phyloP scores from a whole-genome alignment of 2,329 filamentous ascomycete genomes.

The Geosmithia morbida region DNA sequence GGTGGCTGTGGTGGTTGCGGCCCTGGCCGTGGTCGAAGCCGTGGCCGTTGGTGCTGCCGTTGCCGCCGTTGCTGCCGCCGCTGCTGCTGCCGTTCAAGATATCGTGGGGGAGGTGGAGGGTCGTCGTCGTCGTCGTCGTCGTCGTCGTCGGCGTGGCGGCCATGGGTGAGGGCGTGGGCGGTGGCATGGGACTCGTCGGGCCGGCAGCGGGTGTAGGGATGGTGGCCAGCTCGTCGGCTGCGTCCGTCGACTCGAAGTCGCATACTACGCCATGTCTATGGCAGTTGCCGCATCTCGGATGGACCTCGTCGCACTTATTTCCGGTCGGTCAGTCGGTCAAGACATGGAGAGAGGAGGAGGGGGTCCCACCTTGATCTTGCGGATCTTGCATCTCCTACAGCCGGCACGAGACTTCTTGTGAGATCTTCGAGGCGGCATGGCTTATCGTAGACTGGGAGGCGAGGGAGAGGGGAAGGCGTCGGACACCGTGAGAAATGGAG shows the following conservation, averaged over 20 bases:
- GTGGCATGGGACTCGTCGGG: neutral
- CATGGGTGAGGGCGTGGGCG: neutral
- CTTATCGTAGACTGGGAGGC: conserved; percentile 2
- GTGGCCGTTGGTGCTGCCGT: conserved; percentile 15
- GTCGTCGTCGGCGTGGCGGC: neutral
- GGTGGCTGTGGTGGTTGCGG: no score
- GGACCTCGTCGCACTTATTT: conserved; percentile 47
- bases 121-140: neutral
- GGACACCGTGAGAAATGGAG: conserved; percentile 1
- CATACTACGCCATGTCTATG: conserved; percentile 51
- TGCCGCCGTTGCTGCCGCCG: neutral
- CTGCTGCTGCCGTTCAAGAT: conserved; percentile 6
- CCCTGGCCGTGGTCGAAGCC: neutral
- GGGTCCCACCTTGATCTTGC: conserved; percentile 51
- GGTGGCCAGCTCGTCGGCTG: conserved; percentile 27
- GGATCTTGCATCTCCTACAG: conserved; percentile 49
- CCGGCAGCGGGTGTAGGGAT: conserved; percentile 16
- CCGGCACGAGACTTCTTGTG: conserved; percentile 58
- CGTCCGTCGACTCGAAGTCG: conserved; percentile 43
- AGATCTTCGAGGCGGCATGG: conserved; percentile 50
- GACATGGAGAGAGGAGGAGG: neutral
- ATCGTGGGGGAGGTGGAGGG: neutral
- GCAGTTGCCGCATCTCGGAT: conserved; percentile 52
- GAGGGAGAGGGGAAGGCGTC: neutral
- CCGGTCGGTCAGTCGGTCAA: neutral